phyloP scores from a whole-genome alignment of 2,329 filamentous ascomycete species.

The Xylariaceae sp. region DNA sequence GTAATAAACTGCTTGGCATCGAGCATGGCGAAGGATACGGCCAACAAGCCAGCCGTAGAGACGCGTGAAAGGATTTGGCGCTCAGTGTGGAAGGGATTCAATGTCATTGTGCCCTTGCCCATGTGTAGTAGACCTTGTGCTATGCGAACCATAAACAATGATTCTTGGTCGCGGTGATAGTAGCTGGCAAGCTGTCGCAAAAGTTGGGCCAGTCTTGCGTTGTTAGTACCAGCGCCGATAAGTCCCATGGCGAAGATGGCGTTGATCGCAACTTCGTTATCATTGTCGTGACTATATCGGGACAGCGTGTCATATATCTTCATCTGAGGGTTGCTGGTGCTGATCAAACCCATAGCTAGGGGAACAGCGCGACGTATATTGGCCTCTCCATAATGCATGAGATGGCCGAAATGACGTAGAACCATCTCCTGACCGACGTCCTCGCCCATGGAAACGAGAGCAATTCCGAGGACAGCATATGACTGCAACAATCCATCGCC shows the following conservation, averaged over 20 bases:
- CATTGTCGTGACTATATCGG: slow-evolving; percentile 96
- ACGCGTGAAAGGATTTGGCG: slow-evolving; percentile 92
- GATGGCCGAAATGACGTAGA: slow-evolving; percentile 88
- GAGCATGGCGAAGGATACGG: slow-evolving; percentile 88
- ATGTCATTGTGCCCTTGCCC: slow-evolving; percentile 94
- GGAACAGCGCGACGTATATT: slow-evolving; percentile 97
- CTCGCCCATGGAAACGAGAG: slow-evolving; percentile 94
- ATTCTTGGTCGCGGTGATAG: slow-evolving; percentile 94
- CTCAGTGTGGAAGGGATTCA: slow-evolving; percentile 99
- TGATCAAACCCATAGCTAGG: slow-evolving; percentile 92
- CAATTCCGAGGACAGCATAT: slow-evolving; percentile 91
- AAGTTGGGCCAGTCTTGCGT: slow-evolving; percentile 89
- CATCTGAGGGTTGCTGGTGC: slow-evolving; percentile 98
- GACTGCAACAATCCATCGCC: slow-evolving; percentile 92
- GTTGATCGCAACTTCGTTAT: slow-evolving; percentile 96
- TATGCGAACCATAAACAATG: slow-evolving; percentile 98
- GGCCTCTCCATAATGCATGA: slow-evolving; percentile 98
- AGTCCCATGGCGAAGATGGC: slow-evolving; percentile 99
- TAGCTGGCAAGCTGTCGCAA: slow-evolving; percentile 93
- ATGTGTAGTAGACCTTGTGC: slow-evolving; percentile 96
- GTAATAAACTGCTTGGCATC: slow-evolving; percentile 83
- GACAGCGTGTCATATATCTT: slow-evolving; percentile 99
- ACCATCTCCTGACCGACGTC: slow-evolving; percentile 99
- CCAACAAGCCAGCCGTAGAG: slow-evolving; percentile 79
- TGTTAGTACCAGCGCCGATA: slow-evolving; percentile 93